Evolutionary conservation across 148 eudicot genomes (phyloP).

Genomic region (Camellia sinensis): DNA sequence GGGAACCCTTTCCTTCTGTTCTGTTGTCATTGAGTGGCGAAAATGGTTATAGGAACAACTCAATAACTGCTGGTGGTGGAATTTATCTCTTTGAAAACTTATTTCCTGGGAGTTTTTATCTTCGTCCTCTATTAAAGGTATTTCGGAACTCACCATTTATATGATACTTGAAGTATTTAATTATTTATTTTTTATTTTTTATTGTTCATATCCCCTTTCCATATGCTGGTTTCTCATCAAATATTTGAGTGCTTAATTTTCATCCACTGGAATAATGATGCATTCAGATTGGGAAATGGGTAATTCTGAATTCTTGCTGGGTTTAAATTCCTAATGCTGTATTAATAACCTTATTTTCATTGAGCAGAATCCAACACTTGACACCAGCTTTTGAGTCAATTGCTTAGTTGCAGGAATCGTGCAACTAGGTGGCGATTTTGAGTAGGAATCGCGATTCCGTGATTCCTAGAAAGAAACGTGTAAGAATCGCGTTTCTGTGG

Average conservation of each 20-base stretch:
- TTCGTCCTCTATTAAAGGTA: constrained; percentile 97
- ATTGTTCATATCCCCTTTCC: background rate
- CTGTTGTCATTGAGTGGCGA: constrained; percentile 93
- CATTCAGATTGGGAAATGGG: background rate
- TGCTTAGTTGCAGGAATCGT: too few relatives aligned
- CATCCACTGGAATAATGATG: background rate
- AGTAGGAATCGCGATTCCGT: too few relatives aligned
- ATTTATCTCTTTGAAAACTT: constrained; percentile 59
- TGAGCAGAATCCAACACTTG: background rate
- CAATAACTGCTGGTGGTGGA: constrained; percentile 85
- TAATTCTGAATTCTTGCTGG: background rate
- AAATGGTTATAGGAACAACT: constrained; percentile 95
- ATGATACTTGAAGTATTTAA: background rate
- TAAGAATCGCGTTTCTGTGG: too few relatives aligned
- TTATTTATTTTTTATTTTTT: background rate
- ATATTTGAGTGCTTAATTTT: background rate
- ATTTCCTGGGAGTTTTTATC: constrained; percentile 97
- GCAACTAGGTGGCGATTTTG: too few relatives aligned
- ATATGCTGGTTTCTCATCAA: background rate
- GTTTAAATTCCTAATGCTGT: background rate
- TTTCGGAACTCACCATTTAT: constrained; percentile 10
- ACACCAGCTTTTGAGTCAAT: background rate
- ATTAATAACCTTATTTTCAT: background rate
- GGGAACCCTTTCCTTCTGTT: constrained; percentile 85
- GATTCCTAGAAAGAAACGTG: too few relatives aligned